A percentile compares a stretch with the other conserved stretches of the same genome.
These are phyloP conservation scores for Leptomonas seymouri DNA, from an alignment of 208 protist genomes.

Conservation along the genomic window DNA sequence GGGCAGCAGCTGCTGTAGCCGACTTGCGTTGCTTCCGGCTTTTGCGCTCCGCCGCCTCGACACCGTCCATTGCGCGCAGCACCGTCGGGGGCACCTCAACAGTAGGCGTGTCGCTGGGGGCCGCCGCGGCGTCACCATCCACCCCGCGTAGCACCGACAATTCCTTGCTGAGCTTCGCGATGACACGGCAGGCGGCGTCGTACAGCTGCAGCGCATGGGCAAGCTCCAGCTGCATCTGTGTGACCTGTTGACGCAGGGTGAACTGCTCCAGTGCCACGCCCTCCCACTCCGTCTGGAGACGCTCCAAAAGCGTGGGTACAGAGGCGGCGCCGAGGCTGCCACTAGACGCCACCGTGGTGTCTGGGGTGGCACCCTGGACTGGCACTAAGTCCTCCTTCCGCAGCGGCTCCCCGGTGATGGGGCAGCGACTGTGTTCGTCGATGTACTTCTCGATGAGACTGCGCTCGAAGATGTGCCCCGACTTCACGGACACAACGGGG, in stretches of 20 bases:
- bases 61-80: conserved; percentile 34
- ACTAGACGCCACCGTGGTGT: conserved; percentile 18
- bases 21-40: conserved; percentile 42
- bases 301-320: conserved; percentile 93
- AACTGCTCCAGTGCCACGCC: conserved; percentile 98
- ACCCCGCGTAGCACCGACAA: conserved; percentile 37
- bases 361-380: conserved; percentile 41
- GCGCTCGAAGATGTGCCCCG: conserved; percentile 96
- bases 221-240: conserved; percentile 94
- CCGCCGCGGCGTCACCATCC: conserved; percentile 4
- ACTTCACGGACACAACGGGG: conserved; percentile 95
- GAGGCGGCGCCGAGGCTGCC: conserved; percentile 50
- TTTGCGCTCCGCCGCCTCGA: conserved; percentile 41
- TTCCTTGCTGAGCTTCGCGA: conserved; percentile 94
- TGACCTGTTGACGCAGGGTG: conserved; percentile 93
- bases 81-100: conserved; percentile 46
- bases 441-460: conserved; percentile 96
- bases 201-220: conserved; percentile 98
- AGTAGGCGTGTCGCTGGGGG: conserved; percentile 2
- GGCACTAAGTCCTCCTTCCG: conserved; percentile 88
- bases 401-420: conserved; percentile 92
- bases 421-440: conserved; percentile 92
- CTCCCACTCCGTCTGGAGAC: conserved; percentile 99
- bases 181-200: conserved; percentile 98
- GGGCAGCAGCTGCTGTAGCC: background rate